Evolutionary conservation across 768 basidiomycete species (phyloP).

Genomic region (Tulasnella sp.): DNA sequence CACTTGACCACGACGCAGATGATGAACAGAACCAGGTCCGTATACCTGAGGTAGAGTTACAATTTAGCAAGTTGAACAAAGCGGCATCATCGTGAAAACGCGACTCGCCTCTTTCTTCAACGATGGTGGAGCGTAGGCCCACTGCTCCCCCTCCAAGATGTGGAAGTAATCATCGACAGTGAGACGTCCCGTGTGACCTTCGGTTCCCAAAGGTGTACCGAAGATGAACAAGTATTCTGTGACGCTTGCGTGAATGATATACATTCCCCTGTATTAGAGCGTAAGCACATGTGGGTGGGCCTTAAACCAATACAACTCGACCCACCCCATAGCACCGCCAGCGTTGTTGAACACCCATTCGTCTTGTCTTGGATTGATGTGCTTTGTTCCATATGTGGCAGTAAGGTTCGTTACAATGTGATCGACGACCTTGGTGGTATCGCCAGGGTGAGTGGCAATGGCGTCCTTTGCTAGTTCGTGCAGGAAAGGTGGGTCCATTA

Average conservation of each 20-base stretch:
- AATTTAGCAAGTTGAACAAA: background rate
- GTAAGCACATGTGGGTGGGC: background rate
- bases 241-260: conserved; percentile 91
- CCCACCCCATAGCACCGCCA: conserved; percentile 87
- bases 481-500: conserved; percentile 67
- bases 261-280: conserved; percentile 60
- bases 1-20: conserved; percentile 71
- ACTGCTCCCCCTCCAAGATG: conserved; percentile 90
- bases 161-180: conserved; percentile 98
- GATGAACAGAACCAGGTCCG: conserved; percentile 75
- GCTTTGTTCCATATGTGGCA: conserved; percentile 56
- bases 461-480: conserved; percentile 73
- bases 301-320: background rate
- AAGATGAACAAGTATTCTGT: conserved; percentile 97
- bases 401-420: conserved; percentile 82
- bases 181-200: conserved; percentile 91
- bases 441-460: conserved; percentile 58
- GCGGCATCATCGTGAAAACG: background rate
- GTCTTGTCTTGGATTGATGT: conserved; percentile 50
- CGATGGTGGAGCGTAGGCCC: conserved; percentile 80
- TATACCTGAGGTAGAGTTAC: conserved; percentile 45
- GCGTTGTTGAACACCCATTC: conserved; percentile 99
- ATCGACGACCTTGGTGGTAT: conserved; percentile 68
- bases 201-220: conserved; percentile 93
- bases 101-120: conserved; percentile 68